Evolutionary conservation across 108 stramenopile species (phyloP), one percentile per base, ranked within the genome.

Genomic region (Phaeodactylum tricornutum): DNA sequence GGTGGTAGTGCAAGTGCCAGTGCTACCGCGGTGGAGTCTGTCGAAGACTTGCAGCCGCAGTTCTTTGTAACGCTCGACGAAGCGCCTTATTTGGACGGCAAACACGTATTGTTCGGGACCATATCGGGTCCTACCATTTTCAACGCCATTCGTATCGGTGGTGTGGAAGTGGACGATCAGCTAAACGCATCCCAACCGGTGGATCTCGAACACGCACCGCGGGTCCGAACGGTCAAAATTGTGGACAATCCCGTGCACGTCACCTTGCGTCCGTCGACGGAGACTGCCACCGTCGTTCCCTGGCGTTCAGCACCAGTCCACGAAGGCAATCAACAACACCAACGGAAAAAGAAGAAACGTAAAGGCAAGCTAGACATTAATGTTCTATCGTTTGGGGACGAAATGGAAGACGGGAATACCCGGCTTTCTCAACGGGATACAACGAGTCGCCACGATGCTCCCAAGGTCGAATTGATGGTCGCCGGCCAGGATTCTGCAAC

Each of bases 11-110:
- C n/a, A n/a, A n/a, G n/a, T n/a, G n/a, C n/a, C n/a, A n/a, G n/a
- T n/a, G n/a, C n/a, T n/a, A n/a, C n/a, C n/a, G n/a, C n/a, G n/a
- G n/a, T n/a, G n/a, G 56, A 51, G 2, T 40, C 12, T 2, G n/a
- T 21, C 7, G 34, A 55, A 8, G 58, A 63, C 9, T 67, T 96
- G 48, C 87, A 82, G 24, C 77, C 81, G 36, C 96, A 98, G 66
- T 98, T 98, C 50, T 98, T 98, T 63, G 62, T 96, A 41, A 98
- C 95, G 9, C 66, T 98, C 28, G 92, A 94, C 55, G 86, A 88
- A 47, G 69, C 87, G 30, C 55, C 79, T 8, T 79, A 84, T 55
- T 71, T 94, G 47, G 79, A 96, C 69, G 78, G 79, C 1, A 86
- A 96, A 55, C 89, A 96, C 57, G 93, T 93, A 20, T 67, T 92